phyloP scores from a whole-genome alignment of 192 early-diverging fungal genomes.

The Phycomyces nitens region DNA sequence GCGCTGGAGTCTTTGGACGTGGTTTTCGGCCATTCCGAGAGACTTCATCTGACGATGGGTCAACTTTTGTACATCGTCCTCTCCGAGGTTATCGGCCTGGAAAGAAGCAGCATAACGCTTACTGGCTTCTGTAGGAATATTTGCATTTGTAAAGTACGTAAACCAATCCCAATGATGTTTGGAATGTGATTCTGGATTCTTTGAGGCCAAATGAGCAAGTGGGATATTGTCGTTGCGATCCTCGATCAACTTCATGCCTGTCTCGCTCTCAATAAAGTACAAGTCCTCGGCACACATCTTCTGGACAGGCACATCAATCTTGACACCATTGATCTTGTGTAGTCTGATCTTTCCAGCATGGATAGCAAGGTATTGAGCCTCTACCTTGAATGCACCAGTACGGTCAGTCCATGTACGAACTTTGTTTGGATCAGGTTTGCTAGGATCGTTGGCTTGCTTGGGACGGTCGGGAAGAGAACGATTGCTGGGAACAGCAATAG shows the following conservation, averaged over 20 bases:
- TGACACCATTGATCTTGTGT: constrained; percentile 94
- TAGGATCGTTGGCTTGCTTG: constrained; percentile 4
- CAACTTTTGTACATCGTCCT: constrained; percentile 69
- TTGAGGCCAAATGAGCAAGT: constrained; percentile 29
- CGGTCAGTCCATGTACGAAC: constrained; percentile 89
- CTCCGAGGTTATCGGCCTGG: constrained; percentile 77
- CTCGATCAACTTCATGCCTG: constrained; percentile 10
- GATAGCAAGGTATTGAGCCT: constrained; percentile 83
- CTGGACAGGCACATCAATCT: constrained; percentile 85
- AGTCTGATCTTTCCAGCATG: constrained; percentile 83
- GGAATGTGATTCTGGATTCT: constrained; percentile 29
- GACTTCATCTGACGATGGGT: constrained; percentile 68
- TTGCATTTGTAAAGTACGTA: constrained; percentile 83
- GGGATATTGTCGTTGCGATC: constrained; percentile 32
- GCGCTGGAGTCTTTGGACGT: constrained; percentile 76
- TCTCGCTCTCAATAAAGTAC: constrained; percentile 48
- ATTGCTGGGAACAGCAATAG: constrained; percentile 16
- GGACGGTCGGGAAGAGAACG: constrained; percentile 24
- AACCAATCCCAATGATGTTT: constrained; percentile 88
- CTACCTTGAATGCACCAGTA: constrained; percentile 87
- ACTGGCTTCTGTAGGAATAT: constrained; percentile 66
- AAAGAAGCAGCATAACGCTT: constrained; percentile 80
- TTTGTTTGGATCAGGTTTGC: constrained; percentile 24
- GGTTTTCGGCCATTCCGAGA: constrained; percentile 80
- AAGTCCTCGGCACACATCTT: constrained; percentile 72